Percentiles rank a stretch among this genome's conserved stretches.
Evolutionary conservation across 352 stramenopile species (phyloP).

Genomic region (Nothophytophthora sp.): DNA sequence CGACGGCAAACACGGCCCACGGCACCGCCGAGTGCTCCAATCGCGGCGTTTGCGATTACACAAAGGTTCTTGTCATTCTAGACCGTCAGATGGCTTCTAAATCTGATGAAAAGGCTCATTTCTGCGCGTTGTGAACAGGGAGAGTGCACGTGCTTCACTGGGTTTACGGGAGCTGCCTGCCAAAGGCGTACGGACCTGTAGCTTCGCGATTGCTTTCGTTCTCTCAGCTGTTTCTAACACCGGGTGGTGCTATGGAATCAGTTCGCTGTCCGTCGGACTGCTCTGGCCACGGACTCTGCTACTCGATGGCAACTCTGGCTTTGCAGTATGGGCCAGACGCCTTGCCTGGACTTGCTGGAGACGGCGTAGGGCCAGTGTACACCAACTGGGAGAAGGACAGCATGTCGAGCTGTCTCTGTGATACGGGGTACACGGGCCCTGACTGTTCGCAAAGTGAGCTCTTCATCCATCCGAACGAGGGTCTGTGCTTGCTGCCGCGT

Average conservation of each 20-base stretch:
- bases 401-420: slow-evolving; percentile 80
- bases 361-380: slow-evolving; percentile 60
- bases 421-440: slow-evolving; percentile 78
- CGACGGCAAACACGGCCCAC: slow-evolving; percentile 50
- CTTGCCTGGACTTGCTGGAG: slow-evolving; percentile 27
- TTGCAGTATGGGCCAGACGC: slow-evolving; percentile 53
- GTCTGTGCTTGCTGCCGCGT: too few relatives aligned
- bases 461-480: too few relatives aligned
- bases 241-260: slow-evolving; percentile 11
- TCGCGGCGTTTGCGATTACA: slow-evolving; percentile 61
- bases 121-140: slow-evolving; percentile 33
- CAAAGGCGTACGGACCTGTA: slow-evolving; percentile 43
- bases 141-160: slow-evolving; percentile 57
- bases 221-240: background rate
- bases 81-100: too few relatives aligned
- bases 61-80: too few relatives aligned
- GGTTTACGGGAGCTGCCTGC: slow-evolving; percentile 59
- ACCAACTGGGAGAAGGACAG: slow-evolving; percentile 87
- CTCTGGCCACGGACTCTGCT: slow-evolving; percentile 64
- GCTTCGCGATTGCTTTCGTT: background rate
- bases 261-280: slow-evolving; percentile 62
- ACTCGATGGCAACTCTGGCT: slow-evolving; percentile 50
- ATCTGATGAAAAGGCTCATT: too few relatives aligned
- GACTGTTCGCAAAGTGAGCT: slow-evolving; percentile 82
- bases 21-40: slow-evolving; percentile 66